phyloP scores from a whole-genome alignment of 495 filamentous ascomycete genomes.

The Terfezia boudieri region DNA sequence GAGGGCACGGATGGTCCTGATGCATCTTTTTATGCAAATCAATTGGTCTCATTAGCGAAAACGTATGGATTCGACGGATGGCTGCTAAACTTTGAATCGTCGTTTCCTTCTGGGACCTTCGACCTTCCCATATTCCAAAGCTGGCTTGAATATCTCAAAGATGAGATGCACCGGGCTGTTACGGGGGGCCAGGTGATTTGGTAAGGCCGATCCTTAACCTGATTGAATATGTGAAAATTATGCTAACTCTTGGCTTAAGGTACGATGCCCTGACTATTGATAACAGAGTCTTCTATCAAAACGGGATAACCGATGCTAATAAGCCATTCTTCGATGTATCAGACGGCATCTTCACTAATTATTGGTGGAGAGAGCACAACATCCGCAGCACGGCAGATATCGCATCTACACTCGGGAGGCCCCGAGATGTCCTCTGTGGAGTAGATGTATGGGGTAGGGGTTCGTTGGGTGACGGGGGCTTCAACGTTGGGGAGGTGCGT shows the following conservation, averaged over 20 bases:
- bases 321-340: conserved; percentile 16
- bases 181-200: conserved; percentile 19
- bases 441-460: conserved; percentile 20
- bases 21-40: conserved; percentile 19
- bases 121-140: conserved; percentile 7
- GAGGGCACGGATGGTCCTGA: conserved; percentile 6
- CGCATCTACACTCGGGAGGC: conserved; percentile 8
- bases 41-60: conserved; percentile 21
- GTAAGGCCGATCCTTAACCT: background rate
- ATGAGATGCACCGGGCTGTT: conserved; percentile 15
- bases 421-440: conserved; percentile 19
- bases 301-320: conserved; percentile 22
- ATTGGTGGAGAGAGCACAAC: conserved; percentile 20
- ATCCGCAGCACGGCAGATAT: conserved; percentile 11
- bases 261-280: conserved; percentile 24
- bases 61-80: conserved; percentile 27
- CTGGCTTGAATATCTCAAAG: conserved; percentile 18
- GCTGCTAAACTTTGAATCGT: conserved; percentile 26
- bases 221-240: conserved; percentile 5
- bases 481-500: conserved; percentile 1
- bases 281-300: conserved; percentile 24
- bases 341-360: conserved; percentile 23
- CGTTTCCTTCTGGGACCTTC: conserved; percentile 15
- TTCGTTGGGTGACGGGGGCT: conserved; percentile 9
- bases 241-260: conserved; percentile 8